Evolutionary conservation across 2,329 filamentous ascomycete genomes (phyloP), one percentile per base, ranked within the genome.

Genomic region (Fusarium continuum): DNA sequence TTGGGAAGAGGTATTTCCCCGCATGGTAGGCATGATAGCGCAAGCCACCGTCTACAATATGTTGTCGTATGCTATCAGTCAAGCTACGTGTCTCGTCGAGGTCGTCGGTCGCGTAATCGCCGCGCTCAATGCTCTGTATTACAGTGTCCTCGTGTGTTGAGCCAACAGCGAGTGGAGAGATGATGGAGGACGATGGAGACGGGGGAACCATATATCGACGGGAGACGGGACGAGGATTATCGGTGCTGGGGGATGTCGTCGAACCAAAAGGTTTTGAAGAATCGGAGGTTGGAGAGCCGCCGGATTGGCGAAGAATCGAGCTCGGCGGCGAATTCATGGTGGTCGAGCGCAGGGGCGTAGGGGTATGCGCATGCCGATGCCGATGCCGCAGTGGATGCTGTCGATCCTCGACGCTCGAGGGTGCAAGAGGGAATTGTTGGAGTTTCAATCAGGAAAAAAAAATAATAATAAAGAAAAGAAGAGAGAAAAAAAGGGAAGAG

Each of bases 1-100:
- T 80, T 20, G 78, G 78, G 41, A 80, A 80, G 5, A 75, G 71
- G 43, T 80, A 80, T 64, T 77, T 71, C 9, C 78, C 78, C 5
- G 75, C 75, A 32, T 78, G 77, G 40, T 79, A 79, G 13, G 76
- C 76, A 52, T 79, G 77, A 45, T 79, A 79, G 1, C 77, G 70
- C 20, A 78, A 61, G 28, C 76, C 74, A 9, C 77, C 76, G 19
- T 80, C 78, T 51, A 79, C 72, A 48, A 79, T 76, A 48, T 80
- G 78, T 32, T 79, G 75, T 22, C 77, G 76, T 55, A 80, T 77
- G 58, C 78, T 80, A 6, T 78, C 76, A 6, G 78, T 78, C 39
- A 80, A 68, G 41, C 78, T 80, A 32, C 72, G 71, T 3, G 76
- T 80, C 25, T 80, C 77, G 36, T 75, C 74, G 23, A 65, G 47